A percentile compares a stretch with the other conserved stretches of the same genome.
Conservation (phyloP, 1,284 basidiomycete species). For the Microbotryum intermedium region DNA sequence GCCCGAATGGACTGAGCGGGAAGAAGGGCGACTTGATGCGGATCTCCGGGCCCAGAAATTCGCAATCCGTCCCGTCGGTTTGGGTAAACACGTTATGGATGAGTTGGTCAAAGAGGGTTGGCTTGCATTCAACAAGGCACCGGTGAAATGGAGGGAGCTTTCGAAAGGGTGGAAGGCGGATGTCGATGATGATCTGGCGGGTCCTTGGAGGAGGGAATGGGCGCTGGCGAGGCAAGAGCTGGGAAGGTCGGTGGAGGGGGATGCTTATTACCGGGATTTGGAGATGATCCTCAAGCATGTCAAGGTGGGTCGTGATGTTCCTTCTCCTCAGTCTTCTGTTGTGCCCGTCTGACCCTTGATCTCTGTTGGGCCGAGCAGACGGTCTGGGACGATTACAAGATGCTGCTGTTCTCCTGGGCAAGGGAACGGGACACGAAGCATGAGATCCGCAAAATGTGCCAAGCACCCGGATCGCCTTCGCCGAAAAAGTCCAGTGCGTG, state of each 20-base stretch:
- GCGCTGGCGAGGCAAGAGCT: background rate
- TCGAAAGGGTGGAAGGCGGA: background rate
- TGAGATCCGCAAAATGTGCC: too few species aligned
- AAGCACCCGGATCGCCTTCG: conserved; percentile 15
- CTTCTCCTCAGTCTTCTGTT: too few species aligned
- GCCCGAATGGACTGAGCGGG: conserved; percentile 8
- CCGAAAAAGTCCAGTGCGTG: conserved; percentile 4
- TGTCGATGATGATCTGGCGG: conserved; percentile 13
- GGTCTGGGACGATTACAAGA: background rate
- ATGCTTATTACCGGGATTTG: conserved; percentile 4
- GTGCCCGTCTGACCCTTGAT: too few species aligned
- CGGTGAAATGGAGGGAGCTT: background rate
- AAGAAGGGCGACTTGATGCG: background rate
- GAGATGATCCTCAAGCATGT: conserved; percentile 7
- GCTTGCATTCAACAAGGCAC: background rate
- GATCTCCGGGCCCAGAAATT: background rate
- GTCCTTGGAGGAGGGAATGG: conserved; percentile 5
- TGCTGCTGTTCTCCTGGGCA: background rate
- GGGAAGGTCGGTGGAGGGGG: background rate
- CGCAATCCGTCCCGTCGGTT: background rate
- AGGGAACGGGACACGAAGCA: background rate
- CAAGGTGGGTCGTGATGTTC: background rate
- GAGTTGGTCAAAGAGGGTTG: conserved; percentile 9
- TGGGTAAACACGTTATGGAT: conserved; percentile 13
- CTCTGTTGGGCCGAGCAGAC: too few species aligned